Evolutionary conservation across 495 filamentous ascomycete genomes (phyloP), one percentile per base, ranked within the genome.

Genomic region (Penicillium waksmanii): DNA sequence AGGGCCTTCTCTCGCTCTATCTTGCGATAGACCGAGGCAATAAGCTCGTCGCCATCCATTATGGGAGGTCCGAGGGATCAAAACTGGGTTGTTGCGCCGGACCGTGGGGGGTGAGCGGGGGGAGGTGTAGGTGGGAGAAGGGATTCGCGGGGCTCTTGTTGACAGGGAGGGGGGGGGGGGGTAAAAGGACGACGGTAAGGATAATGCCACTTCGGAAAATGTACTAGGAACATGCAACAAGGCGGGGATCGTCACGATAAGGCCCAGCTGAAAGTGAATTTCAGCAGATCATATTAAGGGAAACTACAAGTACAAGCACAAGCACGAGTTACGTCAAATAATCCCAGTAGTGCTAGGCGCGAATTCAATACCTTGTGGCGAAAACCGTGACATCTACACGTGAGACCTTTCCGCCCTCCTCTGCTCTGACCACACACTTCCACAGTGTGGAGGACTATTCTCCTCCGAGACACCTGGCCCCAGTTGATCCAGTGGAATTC

Each of bases 1-100:
- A 99, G 85, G 66, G 89, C 89, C 82, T 94, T 93, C 76, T 99
- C 96, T 73, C 95, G 86, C 82, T 97, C 92, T 77, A 98, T 97
- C 91, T 99, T 98, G 78, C 87, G 89, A 79, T 89, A 86, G 80
- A 98, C 91, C 78, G 93, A 89, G 77, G 82, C 84, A 77, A 94
- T 85, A 66, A 90, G 85, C 67, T 93, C 89, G 66, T 96, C 92
- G 74, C 76, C 75, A 58, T 78, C 78, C 78, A 80, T 80, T 66
- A 63, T 79, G 75, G 61, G 60, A 64, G 63, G 56, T 61, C 42
- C 57, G 60, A 63, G 55, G 55, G 57, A 48, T 25, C 18, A 56
- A 57, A 59, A 55, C 34, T 53, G 15, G 49, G 49, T 46, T 53
- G 51, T 36, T 38, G 54, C 35, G 36, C 46, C 19, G 44, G 43